These are phyloP conservation scores for Paspalum notatum DNA, from an alignment of 176 grass and related monocot genomes.

Conservation along the genomic window DNA sequence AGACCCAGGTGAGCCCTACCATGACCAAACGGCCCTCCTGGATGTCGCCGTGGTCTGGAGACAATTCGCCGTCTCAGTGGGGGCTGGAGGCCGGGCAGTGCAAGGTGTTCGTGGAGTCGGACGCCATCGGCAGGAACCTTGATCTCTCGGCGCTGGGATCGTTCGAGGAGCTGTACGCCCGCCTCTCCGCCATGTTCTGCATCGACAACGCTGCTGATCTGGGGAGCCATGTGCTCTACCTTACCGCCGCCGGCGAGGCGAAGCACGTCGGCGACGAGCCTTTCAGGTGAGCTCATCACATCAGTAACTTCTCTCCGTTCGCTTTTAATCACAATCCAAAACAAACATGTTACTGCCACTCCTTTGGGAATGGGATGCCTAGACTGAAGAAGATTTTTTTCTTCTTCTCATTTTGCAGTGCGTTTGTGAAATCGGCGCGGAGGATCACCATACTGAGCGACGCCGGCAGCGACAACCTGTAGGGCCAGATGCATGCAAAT, in stretches of 20 bases:
- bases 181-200: slow-evolving; percentile 69
- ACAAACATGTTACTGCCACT: background rate
- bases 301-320: background rate
- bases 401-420: slow-evolving; percentile 46
- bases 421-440: slow-evolving; percentile 77
- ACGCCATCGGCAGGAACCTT: slow-evolving; percentile 79
- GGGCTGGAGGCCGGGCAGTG: slow-evolving; percentile 61
- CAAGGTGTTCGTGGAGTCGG: slow-evolving; percentile 85
- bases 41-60: slow-evolving; percentile 18
- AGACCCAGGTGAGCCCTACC: slow-evolving; percentile 60
- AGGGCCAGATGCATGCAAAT: background rate
- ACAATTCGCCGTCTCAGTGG: slow-evolving; percentile 1
- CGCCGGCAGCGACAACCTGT: slow-evolving; percentile 53
- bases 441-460: slow-evolving; percentile 81
- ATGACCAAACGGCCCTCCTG: slow-evolving; percentile 32
- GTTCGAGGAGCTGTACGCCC: slow-evolving; percentile 71
- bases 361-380: background rate
- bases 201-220: slow-evolving; percentile 52
- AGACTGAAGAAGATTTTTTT: background rate
- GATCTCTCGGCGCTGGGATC: slow-evolving; percentile 68
- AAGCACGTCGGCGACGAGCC: slow-evolving; percentile 79
- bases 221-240: slow-evolving; percentile 68
- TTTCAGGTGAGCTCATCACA: slow-evolving; percentile 62
- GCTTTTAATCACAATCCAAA: background rate
- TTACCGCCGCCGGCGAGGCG: slow-evolving; percentile 49